These are phyloP conservation scores for Delphinella strobiligena DNA, from an alignment of 2,329 filamentous ascomycete genomes.

Conservation along the genomic window DNA sequence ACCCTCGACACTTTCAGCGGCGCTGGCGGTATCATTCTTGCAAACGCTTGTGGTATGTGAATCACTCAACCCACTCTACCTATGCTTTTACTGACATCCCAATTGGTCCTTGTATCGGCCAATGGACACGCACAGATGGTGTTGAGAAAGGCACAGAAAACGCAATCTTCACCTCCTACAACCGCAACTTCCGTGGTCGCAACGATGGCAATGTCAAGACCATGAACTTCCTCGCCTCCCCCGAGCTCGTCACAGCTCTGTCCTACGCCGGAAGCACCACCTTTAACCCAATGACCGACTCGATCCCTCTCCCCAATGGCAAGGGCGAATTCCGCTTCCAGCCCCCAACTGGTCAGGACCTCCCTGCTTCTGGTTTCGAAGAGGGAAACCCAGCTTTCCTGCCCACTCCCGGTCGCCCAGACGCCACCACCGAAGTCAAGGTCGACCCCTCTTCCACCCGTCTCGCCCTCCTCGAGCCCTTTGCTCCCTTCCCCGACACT, in stretches of 20 bases:
- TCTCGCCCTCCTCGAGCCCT: conserved; percentile 83
- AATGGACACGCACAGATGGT: conserved; percentile 87
- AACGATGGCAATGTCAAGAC: conserved; percentile 95
- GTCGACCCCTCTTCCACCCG: conserved; percentile 82
- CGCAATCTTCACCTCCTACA: conserved; percentile 94
- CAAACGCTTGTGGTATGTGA: conserved; percentile 68
- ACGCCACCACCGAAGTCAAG: conserved; percentile 57
- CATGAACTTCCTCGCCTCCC: conserved; percentile 97
- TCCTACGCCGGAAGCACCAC: conserved; percentile 78
- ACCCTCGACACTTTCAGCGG: conserved; percentile 76
- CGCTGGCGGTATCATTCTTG: conserved; percentile 79
- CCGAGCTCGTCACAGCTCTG: conserved; percentile 94
- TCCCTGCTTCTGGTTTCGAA: conserved; percentile 66
- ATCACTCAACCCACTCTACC: not conserved
- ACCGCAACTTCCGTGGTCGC: conserved; percentile 93
- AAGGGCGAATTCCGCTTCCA: conserved; percentile 67
- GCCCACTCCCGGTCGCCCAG: conserved; percentile 59
- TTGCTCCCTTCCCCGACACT: conserved; percentile 63
- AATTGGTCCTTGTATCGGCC: conserved; percentile 67
- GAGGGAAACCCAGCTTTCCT: conserved; percentile 63
- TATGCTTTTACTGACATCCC: conserved; percentile 6
- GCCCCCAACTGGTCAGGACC: conserved; percentile 51
- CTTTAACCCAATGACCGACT: conserved; percentile 92
- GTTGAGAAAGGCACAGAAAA: conserved; percentile 76
- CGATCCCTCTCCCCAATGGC: conserved; percentile 67